phyloP scores from a whole-genome alignment of 2,329 filamentous ascomycete species.

The Fusarium sp. region DNA sequence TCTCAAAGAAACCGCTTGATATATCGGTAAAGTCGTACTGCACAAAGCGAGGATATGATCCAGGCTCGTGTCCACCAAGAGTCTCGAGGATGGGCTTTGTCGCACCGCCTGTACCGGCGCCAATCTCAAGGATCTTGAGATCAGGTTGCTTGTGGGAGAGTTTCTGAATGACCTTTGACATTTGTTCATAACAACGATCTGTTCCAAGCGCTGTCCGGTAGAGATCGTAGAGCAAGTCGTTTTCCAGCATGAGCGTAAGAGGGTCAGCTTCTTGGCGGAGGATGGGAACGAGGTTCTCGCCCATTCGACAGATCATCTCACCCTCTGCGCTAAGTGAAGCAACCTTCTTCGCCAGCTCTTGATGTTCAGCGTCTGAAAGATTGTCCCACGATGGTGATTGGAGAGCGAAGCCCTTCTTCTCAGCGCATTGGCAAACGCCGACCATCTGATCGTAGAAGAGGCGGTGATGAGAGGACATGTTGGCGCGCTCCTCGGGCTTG shows the following conservation, averaged over 20 bases:
- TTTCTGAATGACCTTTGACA: background rate
- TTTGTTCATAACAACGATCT: background rate
- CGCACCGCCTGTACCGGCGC: conserved; percentile 25
- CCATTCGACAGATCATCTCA: background rate
- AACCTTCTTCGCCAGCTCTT: background rate
- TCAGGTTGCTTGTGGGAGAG: background rate
- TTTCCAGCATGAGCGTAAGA: background rate
- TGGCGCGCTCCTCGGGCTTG: background rate
- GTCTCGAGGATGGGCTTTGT: conserved; percentile 5
- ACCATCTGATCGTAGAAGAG: background rate
- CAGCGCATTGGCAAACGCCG: background rate
- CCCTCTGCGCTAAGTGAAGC: background rate
- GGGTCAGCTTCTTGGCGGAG: background rate
- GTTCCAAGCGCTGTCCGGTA: background rate
- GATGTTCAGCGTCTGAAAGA: background rate
- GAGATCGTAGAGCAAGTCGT: background rate
- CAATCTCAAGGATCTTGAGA: conserved; percentile 6
- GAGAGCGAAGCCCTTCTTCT: background rate
- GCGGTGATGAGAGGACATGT: background rate
- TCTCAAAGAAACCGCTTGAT: conserved; percentile 18
- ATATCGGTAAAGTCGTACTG: conserved; percentile 30
- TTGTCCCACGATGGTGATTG: background rate
- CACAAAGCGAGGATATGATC: background rate
- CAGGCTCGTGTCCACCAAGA: background rate
- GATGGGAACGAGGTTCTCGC: background rate